These are phyloP conservation scores for Rhodotorula sp. DNA, from an alignment of 1,284 basidiomycete species.

Conservation along the genomic window DNA sequence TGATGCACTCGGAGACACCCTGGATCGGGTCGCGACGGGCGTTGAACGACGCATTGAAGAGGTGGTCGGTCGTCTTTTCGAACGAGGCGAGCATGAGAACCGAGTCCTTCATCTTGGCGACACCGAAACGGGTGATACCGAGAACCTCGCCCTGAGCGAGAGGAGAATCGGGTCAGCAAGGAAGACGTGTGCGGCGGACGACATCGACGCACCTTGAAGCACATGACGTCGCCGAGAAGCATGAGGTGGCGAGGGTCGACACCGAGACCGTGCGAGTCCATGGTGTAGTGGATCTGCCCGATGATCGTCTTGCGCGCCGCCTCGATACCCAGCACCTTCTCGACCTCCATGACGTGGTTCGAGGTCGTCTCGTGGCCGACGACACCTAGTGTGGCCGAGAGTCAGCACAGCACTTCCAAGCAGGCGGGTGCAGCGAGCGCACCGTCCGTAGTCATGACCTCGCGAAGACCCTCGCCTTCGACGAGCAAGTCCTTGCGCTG, in stretches of 20 bases:
- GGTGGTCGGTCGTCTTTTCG: slow-evolving; percentile 98
- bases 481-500: slow-evolving; percentile 75
- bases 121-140: slow-evolving; percentile 98
- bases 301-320: slow-evolving; percentile 93
- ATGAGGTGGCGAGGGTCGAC: slow-evolving; percentile 99
- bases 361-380: slow-evolving; percentile 88
- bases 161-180: slow-evolving; percentile 1
- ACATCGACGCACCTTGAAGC: slow-evolving; percentile 72
- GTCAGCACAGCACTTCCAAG: not conserved
- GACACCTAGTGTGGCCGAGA: slow-evolving; percentile 63
- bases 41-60: slow-evolving; percentile 96
- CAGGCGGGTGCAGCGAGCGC: not conserved
- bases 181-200: not conserved
- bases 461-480: slow-evolving; percentile 95
- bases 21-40: slow-evolving; percentile 94
- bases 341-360: slow-evolving; percentile 97
- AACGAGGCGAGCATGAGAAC: slow-evolving; percentile 99
- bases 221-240: slow-evolving; percentile 98
- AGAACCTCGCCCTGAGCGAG: slow-evolving; percentile 83
- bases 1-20: slow-evolving; percentile 98
- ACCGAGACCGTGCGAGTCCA: slow-evolving; percentile 96
- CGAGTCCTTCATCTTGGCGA: slow-evolving; percentile 99
- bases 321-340: slow-evolving; percentile 93
- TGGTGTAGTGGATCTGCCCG: slow-evolving; percentile 96
- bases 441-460: slow-evolving; percentile 98